Percentiles rank a stretch among this genome's conserved stretches.
Conservation (phyloP, 2,329 filamentous ascomycete genomes). For the Dactylellina drechsleri region DNA sequence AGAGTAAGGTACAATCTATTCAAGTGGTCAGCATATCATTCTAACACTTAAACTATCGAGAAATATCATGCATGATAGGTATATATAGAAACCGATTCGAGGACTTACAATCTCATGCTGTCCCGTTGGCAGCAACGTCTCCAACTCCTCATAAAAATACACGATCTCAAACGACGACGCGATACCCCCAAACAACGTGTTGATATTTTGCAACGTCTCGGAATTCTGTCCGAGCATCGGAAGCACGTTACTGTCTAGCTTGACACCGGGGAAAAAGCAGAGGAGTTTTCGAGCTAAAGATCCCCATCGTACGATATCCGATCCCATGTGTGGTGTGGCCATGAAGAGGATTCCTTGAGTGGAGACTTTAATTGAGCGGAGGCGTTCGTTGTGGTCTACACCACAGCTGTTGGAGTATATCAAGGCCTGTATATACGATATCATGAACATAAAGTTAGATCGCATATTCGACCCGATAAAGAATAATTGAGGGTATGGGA, state of each 20-base stretch:
- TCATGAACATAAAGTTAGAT: not conserved
- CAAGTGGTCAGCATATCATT: not conserved
- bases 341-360: slow-evolving; percentile 81
- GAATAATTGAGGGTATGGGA: not conserved
- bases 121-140: slow-evolving; percentile 68
- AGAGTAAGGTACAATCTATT: slow-evolving; percentile 73
- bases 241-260: slow-evolving; percentile 74
- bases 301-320: slow-evolving; percentile 75
- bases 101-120: slow-evolving; percentile 55
- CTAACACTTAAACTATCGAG: no score
- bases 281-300: slow-evolving; percentile 75
- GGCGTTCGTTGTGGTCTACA: slow-evolving; percentile 57
- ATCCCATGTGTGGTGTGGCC: slow-evolving; percentile 78
- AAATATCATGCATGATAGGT: no score
- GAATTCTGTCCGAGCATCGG: slow-evolving; percentile 78
- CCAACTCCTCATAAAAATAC: slow-evolving; percentile 80
- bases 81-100: no score
- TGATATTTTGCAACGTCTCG: slow-evolving; percentile 78
- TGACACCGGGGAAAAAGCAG: slow-evolving; percentile 73
- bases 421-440: slow-evolving; percentile 52
- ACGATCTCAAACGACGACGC: slow-evolving; percentile 74
- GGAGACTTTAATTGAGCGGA: slow-evolving; percentile 58
- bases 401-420: slow-evolving; percentile 57
- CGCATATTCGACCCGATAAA: not conserved
- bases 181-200: slow-evolving; percentile 76